Evolutionary conservation across 371 early-diverging fungal species (phyloP).

Genomic region (Funneliformis caledonium): DNA sequence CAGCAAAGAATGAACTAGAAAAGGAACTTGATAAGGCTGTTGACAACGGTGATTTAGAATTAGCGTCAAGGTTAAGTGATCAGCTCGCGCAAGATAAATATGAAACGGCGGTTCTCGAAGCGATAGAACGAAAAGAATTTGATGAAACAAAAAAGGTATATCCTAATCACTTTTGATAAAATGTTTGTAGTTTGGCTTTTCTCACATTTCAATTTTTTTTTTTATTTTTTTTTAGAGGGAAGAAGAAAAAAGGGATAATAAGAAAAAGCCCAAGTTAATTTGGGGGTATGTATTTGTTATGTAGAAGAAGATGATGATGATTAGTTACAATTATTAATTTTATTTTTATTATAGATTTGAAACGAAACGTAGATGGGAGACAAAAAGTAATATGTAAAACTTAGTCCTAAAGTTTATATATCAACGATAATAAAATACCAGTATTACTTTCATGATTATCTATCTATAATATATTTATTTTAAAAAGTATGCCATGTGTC

Average conservation of each 20-base stretch:
- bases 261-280: constrained; percentile 33
- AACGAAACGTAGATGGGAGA: constrained; percentile 39
- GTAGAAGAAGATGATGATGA: not conserved
- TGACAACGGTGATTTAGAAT: constrained; percentile 26
- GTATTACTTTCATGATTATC: too few species aligned
- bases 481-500: too few species aligned
- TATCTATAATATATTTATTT: too few species aligned
- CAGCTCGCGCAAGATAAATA: constrained; percentile 26
- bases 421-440: too few species aligned
- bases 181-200: not conserved
- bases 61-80: constrained; percentile 33
- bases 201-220: not conserved
- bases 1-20: constrained; percentile 23
- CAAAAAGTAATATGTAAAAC: constrained; percentile 40
- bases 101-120: constrained; percentile 12
- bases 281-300: constrained; percentile 30
- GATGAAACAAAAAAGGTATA: constrained; percentile 30
- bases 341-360: constrained; percentile 31
- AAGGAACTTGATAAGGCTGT: constrained; percentile 38
- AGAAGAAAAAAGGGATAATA: constrained; percentile 31
- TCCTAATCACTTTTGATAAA: not conserved
- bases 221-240: constrained; percentile 11
- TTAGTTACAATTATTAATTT: not conserved
- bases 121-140: constrained; percentile 37
- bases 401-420: too few species aligned